These are phyloP conservation scores for Nidularia pulvinata DNA, from an alignment of 768 basidiomycete genomes.

Conservation along the genomic window DNA sequence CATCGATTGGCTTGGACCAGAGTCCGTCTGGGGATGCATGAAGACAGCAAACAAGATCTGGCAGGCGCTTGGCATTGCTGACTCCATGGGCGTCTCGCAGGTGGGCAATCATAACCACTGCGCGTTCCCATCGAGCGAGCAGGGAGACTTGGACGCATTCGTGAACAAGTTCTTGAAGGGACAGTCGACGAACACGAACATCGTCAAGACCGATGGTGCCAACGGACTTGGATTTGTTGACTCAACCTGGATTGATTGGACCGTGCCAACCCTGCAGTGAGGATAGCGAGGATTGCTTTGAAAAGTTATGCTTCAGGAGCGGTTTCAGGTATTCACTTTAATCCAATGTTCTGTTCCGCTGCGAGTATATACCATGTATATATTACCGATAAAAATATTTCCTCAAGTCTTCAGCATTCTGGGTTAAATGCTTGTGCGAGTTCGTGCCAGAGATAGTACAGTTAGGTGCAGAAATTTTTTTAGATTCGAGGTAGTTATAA, in stretches of 20 bases:
- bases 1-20: conserved; percentile 55
- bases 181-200: conserved; percentile 45
- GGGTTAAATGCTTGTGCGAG: too few relatives aligned
- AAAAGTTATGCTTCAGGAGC: too few relatives aligned
- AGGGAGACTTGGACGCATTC: conserved; percentile 48
- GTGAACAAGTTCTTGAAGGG: conserved; percentile 54
- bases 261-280: conserved; percentile 33
- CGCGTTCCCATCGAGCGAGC: conserved; percentile 46
- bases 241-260: conserved; percentile 49
- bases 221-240: conserved; percentile 36
- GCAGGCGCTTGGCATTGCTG: conserved; percentile 44
- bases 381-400: too few relatives aligned
- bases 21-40: conserved; percentile 49
- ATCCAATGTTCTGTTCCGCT: too few relatives aligned
- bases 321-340: too few relatives aligned
- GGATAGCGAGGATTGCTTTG: too few relatives aligned
- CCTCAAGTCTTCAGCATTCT: too few relatives aligned
- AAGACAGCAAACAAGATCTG: conserved; percentile 48
- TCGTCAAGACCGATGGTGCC: conserved; percentile 40
- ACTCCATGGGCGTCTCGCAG: conserved; percentile 52
- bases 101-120: conserved; percentile 57
- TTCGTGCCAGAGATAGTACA: too few relatives aligned
- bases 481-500: too few relatives aligned
- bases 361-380: too few relatives aligned
- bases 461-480: too few relatives aligned